These are phyloP conservation scores for Viridothelium virens DNA, from an alignment of 495 filamentous ascomycete genomes.

Conservation along the genomic window DNA sequence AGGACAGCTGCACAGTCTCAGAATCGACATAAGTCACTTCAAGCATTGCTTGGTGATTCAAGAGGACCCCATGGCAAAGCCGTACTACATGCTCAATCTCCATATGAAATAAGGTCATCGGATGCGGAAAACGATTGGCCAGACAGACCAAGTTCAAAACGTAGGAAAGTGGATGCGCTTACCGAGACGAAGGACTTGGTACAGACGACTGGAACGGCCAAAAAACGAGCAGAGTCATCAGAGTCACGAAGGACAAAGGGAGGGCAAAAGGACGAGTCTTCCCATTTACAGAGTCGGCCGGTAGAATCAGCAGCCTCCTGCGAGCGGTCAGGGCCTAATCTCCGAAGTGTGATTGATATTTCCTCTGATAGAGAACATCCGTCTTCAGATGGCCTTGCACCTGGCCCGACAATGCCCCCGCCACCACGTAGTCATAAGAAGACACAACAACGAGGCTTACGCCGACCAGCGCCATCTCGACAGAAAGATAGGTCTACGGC, in stretches of 20 bases:
- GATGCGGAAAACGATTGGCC: slow-evolving; percentile 24
- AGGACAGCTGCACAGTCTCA: slow-evolving; percentile 16
- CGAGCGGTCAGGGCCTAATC: slow-evolving; percentile 3
- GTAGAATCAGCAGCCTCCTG: slow-evolving; percentile 10
- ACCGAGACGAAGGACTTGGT: slow-evolving; percentile 4
- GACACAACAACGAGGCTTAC: background rate
- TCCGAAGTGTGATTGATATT: slow-evolving; percentile 24
- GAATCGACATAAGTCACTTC: slow-evolving; percentile 47
- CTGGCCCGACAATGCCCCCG: slow-evolving; percentile 24
- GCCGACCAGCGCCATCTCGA: background rate
- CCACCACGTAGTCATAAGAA: slow-evolving; percentile 8
- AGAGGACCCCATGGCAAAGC: slow-evolving; percentile 43
- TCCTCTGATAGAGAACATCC: slow-evolving; percentile 25
- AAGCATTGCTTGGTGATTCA: slow-evolving; percentile 51
- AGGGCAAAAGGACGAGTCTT: background rate
- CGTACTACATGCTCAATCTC: slow-evolving; percentile 37
- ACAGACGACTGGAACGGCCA: background rate
- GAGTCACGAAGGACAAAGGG: slow-evolving; percentile 24
- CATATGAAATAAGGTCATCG: slow-evolving; percentile 42
- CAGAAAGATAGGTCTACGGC: background rate
- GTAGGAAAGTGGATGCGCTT: slow-evolving; percentile 34
- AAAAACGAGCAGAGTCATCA: slow-evolving; percentile 15
- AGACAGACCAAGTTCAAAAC: slow-evolving; percentile 41
- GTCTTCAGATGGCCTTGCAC: slow-evolving; percentile 23
- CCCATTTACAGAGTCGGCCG: background rate